These are phyloP conservation scores for Penicillium thymicola DNA, from an alignment of 2,329 filamentous ascomycete species.

Conservation along the genomic window DNA sequence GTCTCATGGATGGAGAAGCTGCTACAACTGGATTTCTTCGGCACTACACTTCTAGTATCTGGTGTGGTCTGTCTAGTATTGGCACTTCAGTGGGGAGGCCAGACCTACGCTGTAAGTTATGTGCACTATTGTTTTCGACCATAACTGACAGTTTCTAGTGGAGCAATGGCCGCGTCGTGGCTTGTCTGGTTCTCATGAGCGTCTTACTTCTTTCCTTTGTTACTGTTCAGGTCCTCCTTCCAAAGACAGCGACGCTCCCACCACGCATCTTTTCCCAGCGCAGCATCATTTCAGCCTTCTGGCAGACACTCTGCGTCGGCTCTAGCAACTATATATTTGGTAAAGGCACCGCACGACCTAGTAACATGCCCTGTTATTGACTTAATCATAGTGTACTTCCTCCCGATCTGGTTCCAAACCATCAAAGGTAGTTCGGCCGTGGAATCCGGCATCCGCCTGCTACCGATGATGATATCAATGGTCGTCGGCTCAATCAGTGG, in stretches of 20 bases:
- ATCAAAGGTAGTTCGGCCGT: neutral
- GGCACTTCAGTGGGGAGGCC: slow-evolving; percentile 26
- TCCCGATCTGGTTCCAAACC: neutral
- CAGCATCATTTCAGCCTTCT: neutral
- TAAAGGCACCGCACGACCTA: neutral
- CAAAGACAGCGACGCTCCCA: neutral
- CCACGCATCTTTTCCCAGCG: neutral
- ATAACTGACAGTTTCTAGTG: neutral
- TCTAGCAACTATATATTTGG: neutral
- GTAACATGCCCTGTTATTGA: neutral
- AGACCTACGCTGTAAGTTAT: slow-evolving; percentile 8
- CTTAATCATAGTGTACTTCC: neutral
- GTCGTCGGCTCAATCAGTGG: neutral
- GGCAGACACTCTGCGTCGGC: neutral
- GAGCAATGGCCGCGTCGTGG: neutral
- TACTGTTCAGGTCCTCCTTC: neutral
- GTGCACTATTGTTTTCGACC: neutral
- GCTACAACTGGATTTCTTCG: slow-evolving; percentile 39
- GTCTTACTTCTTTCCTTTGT: neutral
- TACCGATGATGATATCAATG: neutral
- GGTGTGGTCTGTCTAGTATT: slow-evolving; percentile 23
- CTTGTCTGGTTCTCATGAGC: neutral
- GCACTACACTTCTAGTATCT: slow-evolving; percentile 31
- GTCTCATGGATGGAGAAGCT: slow-evolving; percentile 37
- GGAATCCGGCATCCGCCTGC: neutral